Evolutionary conservation across 371 early-diverging fungal species (phyloP).

Genomic region (Basidiobolus meristosporus): DNA sequence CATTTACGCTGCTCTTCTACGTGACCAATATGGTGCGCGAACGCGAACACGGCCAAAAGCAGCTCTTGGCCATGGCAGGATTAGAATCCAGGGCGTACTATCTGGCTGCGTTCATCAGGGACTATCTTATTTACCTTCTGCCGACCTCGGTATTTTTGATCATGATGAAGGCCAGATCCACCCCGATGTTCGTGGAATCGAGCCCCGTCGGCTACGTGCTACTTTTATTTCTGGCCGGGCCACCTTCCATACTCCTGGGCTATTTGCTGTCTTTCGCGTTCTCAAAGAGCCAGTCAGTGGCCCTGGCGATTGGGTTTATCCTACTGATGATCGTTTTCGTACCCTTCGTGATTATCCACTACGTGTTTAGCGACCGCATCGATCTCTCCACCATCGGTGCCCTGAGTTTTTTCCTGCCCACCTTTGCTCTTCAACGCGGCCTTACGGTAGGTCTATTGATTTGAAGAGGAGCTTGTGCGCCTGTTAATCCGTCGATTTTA

Average conservation of each 20-base stretch:
- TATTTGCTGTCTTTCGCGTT: constrained; percentile 12
- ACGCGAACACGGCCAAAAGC: constrained; percentile 11
- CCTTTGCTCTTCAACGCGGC: too few species aligned
- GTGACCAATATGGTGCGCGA: constrained; percentile 11
- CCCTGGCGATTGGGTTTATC: too few species aligned
- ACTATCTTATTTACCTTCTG: constrained; percentile 8
- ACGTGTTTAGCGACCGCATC: too few species aligned
- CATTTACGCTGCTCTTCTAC: constrained; percentile 11
- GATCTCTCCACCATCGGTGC: too few species aligned
- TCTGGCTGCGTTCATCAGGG: constrained; percentile 9
- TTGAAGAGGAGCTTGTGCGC: too few species aligned
- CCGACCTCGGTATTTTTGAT: constrained; percentile 8
- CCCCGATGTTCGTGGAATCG: constrained; percentile 10
- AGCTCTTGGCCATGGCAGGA: constrained; percentile 12
- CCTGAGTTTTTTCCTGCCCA: too few species aligned
- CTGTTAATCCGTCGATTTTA: too few species aligned
- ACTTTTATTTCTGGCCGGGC: constrained; percentile 8
- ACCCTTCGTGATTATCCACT: too few species aligned
- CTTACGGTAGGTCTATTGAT: too few species aligned
- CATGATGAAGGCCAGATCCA: constrained; percentile 4
- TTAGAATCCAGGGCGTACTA: constrained; percentile 12
- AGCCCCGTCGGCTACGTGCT: constrained; percentile 10
- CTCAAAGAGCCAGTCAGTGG: constrained; percentile 7
- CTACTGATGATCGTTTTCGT: too few species aligned
- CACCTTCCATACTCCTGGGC: constrained; percentile 9